phyloP scores from a whole-genome alignment of 208 protist genomes.

The Leptomonas seymouri region DNA sequence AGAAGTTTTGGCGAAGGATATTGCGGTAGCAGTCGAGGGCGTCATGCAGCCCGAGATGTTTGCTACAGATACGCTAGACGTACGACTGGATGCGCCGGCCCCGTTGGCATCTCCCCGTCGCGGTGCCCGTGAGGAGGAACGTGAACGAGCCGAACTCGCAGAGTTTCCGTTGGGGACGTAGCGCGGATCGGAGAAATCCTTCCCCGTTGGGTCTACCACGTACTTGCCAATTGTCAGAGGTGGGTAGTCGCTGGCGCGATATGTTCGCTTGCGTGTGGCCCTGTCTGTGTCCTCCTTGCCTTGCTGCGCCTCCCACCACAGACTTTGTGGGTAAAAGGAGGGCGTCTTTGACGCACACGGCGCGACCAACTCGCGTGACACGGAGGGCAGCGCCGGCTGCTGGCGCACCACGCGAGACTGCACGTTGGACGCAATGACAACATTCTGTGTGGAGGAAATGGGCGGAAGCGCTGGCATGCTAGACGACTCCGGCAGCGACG shows the following conservation, averaged over 20 bases:
- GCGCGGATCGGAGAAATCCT: constrained; percentile 83
- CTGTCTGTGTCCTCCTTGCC: constrained; percentile 56
- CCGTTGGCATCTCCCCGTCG: constrained; percentile 7
- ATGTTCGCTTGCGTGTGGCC: constrained; percentile 53
- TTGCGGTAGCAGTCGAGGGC: constrained; percentile 12
- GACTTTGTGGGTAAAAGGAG: constrained; percentile 72
- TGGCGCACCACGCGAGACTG: constrained; percentile 25
- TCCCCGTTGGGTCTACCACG: constrained; percentile 65
- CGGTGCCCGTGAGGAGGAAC: constrained; percentile 24
- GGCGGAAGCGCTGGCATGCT: constrained; percentile 13
- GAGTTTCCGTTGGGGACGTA: constrained; percentile 34
- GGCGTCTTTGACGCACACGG: constrained; percentile 15
- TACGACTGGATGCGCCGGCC: constrained; percentile 1
- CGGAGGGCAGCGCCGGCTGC: constrained; percentile 20
- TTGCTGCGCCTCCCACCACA: constrained; percentile 61
- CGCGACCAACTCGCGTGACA: constrained; percentile 13
- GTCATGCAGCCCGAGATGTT: constrained; percentile 26
- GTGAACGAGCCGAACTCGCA: constrained; percentile 3
- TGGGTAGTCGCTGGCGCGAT: constrained; percentile 42
- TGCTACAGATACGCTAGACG: constrained; percentile 14
- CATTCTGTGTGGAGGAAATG: constrained; percentile 1
- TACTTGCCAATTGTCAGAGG: constrained; percentile 74
- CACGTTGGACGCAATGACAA: not conserved
- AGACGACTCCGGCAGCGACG: constrained; percentile 6
- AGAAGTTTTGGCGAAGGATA: not conserved